Base-by-base conservation (phyloP, 1,139 yeast genomes). In the Blastobotrys persicus region DNA sequence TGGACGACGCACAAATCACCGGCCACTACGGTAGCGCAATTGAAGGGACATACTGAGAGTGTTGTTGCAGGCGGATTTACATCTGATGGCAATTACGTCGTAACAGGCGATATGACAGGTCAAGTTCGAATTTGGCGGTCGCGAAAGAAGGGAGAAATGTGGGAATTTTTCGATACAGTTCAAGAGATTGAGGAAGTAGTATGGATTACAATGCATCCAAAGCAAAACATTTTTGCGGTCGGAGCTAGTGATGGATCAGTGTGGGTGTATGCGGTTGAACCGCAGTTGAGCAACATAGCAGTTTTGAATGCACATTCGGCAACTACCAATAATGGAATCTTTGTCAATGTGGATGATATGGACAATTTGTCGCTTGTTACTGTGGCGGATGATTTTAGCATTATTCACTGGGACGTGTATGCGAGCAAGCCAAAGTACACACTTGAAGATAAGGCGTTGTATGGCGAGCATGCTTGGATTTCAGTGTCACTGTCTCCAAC, bases 81-180 rank as follows among this genome's bases (percentile, higher is more conserved):
- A 0, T 69, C 73, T 35, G 95, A 88, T 59, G 98, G 98, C 19
- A 76, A 79, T 44, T 88, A 73, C 63, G 74, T 87, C 39, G 78
- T 92, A 7, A 85, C 97, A 5, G 98, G 92, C 43, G 98, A 94
- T 67, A 92, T 92, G 99, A 82, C 81, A 47, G 98, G 98, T 49
- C 81, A 81, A 58, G 74, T 92, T 34, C 77, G 88, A 58, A 82
- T 89, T 12, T 88, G 85, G 72, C 79, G 80, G 62, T 72, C 89
- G 1, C 69, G 76, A 39, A 83, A 83, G 62, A 83, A 84, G 40
- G 96, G 95, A 31, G 88, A 88, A 65, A 78, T 80, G 55, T 91
- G 98, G 98, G 77, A 74, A 57, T 73, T 77, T 61, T 75, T 80
- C 54, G 84, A 81, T 38, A 81, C 84, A 56, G 71, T 88, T 55